Evolutionary conservation across 2,329 filamentous ascomycete genomes (phyloP), one percentile per base, ranked within the genome.

Genomic region (Magnaporthiopsis rhizophila): DNA sequence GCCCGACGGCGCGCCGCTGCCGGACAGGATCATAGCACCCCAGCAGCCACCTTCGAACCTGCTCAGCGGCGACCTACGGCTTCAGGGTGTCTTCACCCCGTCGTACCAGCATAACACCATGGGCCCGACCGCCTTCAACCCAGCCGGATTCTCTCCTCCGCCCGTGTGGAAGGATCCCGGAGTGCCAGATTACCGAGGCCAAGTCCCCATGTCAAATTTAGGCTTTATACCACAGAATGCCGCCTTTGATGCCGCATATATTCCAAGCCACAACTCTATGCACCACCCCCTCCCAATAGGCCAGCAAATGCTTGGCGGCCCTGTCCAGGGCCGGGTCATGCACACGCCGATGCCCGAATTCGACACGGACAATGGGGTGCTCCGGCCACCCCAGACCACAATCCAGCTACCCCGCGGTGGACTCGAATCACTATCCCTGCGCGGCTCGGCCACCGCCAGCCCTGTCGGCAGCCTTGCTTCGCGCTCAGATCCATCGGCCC

Each of bases 91-190:
- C 21, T 69, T 73, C 36, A 68, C 70, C 2, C 72, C 71, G 4
- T 69, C 69, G 24, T 74, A 77, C 63, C 77, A 77, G 38, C 73
- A 76, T 30, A 53, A 53, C 9, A 70, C 73, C 1, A 72, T 76
- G 5, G 74, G 75, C 1, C 77, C 76, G 45, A 73, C 76, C 1
- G 72, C 76, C 11, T 79, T 78, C 70, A 77, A 78, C 63, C 75
- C 77, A 28, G 72, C 72, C 21, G 74, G 73, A 18, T 74, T 77
- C 65, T 72, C 75, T 64, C 73, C 76, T 13, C 72, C 73, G 30
- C 71, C 73, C 3, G 67, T 74, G 3, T 80, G 77, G 77, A 74
- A 74, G 34, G 77, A 78, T 30, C 69, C 71, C 5, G 69, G 71
- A 57, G 57, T 73, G 28, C 69, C 74, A 13, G 71, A 70, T 56